phyloP scores from a whole-genome alignment of 148 eudicot genomes.

The Fagopyrum homotropicum region DNA sequence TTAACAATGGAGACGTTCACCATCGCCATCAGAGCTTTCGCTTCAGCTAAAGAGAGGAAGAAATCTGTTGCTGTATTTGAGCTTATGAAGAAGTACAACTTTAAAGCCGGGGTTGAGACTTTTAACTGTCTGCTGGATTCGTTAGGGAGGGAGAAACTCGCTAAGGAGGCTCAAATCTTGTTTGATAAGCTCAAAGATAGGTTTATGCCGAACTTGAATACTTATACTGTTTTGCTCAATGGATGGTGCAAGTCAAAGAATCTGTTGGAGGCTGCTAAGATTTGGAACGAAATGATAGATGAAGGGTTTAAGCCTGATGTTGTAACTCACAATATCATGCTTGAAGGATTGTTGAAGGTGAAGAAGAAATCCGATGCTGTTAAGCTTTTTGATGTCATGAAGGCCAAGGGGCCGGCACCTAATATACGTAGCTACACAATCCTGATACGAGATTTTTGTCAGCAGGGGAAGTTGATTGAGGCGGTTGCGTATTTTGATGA shows the following conservation, averaged over 20 bases:
- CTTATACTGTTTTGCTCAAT: constrained; percentile 58
- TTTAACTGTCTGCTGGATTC: constrained; percentile 63
- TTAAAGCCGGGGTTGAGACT: constrained; percentile 56
- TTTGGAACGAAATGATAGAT: constrained; percentile 91
- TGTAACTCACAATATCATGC: constrained; percentile 69
- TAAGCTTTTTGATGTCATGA: constrained; percentile 79
- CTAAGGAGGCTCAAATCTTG: constrained; percentile 63
- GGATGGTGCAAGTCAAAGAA: constrained; percentile 83
- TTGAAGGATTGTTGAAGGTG: constrained; percentile 68
- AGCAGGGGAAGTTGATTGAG: constrained; percentile 56
- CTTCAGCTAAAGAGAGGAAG: constrained; percentile 63
- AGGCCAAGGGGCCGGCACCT: constrained; percentile 74
- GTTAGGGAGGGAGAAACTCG: constrained; percentile 64
- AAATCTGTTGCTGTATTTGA: constrained; percentile 78
- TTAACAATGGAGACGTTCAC: constrained; percentile 60
- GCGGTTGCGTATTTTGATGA: constrained; percentile 60
- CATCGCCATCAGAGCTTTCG: constrained; percentile 60
- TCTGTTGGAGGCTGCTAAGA: constrained; percentile 69
- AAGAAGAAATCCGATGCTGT: constrained; percentile 67
- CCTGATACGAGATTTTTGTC: constrained; percentile 66
- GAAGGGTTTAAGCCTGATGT: constrained; percentile 71
- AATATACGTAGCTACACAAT: constrained; percentile 73
- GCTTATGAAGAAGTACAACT: constrained; percentile 72
- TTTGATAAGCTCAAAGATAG: constrained; percentile 51
- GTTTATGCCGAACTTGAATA: constrained; percentile 47